Conservation (phyloP, 805 yeast species). For the Barnettozyma vustinii region DNA sequence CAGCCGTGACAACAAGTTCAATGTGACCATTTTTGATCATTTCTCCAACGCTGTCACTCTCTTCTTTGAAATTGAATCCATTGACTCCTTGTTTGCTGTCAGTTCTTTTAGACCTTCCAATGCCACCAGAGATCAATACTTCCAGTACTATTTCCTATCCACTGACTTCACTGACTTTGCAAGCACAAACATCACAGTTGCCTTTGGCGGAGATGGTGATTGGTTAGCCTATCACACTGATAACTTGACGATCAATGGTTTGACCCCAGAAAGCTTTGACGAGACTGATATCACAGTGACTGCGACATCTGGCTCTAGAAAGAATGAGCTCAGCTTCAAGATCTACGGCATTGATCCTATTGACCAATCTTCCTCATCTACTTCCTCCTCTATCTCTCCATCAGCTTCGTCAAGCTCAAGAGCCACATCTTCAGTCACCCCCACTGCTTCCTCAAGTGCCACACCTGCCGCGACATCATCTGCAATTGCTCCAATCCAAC, state of each 20-base stretch:
- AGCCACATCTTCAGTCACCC: constrained; percentile 24
- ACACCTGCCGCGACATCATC: constrained; percentile 15
- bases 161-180: constrained; percentile 52
- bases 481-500: constrained; percentile 2
- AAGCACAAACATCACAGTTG: constrained; percentile 43
- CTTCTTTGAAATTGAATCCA: constrained; percentile 51
- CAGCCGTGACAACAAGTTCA: constrained; percentile 35
- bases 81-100: constrained; percentile 51
- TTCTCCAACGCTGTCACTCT: constrained; percentile 56
- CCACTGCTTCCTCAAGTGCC: constrained; percentile 18
- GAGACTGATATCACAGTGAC: constrained; percentile 34
- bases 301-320: constrained; percentile 31
- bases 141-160: constrained; percentile 48
- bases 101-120: constrained; percentile 49
- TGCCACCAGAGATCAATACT: constrained; percentile 61
- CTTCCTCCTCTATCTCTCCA: constrained; percentile 28
- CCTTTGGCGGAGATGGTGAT: constrained; percentile 33
- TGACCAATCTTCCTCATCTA: constrained; percentile 13
- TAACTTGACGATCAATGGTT: constrained; percentile 66
- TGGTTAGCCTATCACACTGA: constrained; percentile 65
- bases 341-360: constrained; percentile 44
- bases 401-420: constrained; percentile 10
- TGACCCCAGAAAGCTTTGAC: constrained; percentile 49
- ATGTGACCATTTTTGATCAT: constrained; percentile 51
- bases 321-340: constrained; percentile 40